A percentile compares a stretch with the other conserved stretches of the same genome.
These are phyloP conservation scores for Phialocephala subalpina DNA, from an alignment of 2,329 filamentous ascomycete species.

Conservation along the genomic window DNA sequence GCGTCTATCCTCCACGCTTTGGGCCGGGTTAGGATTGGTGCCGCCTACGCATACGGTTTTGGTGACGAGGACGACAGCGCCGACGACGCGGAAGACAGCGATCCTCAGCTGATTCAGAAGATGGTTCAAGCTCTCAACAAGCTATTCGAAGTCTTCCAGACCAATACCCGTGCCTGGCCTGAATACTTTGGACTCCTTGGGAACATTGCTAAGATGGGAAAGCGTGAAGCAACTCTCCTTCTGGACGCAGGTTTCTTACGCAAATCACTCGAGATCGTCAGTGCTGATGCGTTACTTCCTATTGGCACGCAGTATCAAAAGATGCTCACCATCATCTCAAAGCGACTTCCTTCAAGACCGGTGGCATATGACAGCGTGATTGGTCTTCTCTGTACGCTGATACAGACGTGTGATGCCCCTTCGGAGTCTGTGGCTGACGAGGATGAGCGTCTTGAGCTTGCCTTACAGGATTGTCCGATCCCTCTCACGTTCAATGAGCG, in stretches of 20 bases:
- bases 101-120: slow-evolving; percentile 41
- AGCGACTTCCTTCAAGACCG: slow-evolving; percentile 58
- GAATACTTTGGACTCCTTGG: slow-evolving; percentile 78
- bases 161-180: slow-evolving; percentile 72
- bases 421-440: slow-evolving; percentile 48
- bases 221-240: slow-evolving; percentile 63
- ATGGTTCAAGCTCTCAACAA: slow-evolving; percentile 57
- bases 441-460: slow-evolving; percentile 49
- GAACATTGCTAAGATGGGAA: slow-evolving; percentile 70
- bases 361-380: slow-evolving; percentile 64
- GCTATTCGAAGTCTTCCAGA: slow-evolving; percentile 70
- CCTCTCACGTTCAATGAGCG: slow-evolving; percentile 57
- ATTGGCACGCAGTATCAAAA: slow-evolving; percentile 58
- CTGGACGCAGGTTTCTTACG: slow-evolving; percentile 68
- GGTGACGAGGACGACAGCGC: slow-evolving; percentile 38
- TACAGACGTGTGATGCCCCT: slow-evolving; percentile 39
- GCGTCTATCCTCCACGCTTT: slow-evolving; percentile 62
- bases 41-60: slow-evolving; percentile 57
- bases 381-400: slow-evolving; percentile 51
- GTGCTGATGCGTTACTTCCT: slow-evolving; percentile 40
- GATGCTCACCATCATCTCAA: slow-evolving; percentile 60
- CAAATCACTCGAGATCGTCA: slow-evolving; percentile 48
- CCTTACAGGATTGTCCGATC: slow-evolving; percentile 43
- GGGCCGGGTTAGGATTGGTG: slow-evolving; percentile 56
- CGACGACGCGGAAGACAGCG: slow-evolving; percentile 42